These are phyloP conservation scores for Coelastrella sp. DNA, from an alignment of 139 green algal genomes.

Conservation along the genomic window DNA sequence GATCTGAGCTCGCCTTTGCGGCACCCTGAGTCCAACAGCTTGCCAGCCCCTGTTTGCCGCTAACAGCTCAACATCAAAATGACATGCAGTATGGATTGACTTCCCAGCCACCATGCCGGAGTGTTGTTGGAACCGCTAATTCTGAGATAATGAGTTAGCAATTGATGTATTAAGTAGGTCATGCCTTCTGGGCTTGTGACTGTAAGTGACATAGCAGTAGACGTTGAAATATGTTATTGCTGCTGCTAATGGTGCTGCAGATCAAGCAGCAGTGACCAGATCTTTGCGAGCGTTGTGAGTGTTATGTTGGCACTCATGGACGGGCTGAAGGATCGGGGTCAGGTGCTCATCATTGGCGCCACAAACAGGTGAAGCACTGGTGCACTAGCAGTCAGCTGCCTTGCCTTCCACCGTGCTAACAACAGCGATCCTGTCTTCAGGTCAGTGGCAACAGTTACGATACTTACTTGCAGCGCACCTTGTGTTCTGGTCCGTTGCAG, in stretches of 20 bases:
- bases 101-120: too few species aligned
- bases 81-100: too few species aligned
- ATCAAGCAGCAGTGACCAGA: constrained; percentile 69
- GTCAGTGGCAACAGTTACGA: too few species aligned
- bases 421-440: too few species aligned
- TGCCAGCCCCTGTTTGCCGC: too few species aligned
- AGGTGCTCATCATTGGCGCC: constrained; percentile 85
- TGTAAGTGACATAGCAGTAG: too few species aligned
- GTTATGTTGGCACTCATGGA: constrained; percentile 95
- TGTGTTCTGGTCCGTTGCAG: too few species aligned
- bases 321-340: constrained; percentile 71
- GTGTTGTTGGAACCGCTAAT: background rate
- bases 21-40: too few species aligned
- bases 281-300: constrained; percentile 89
- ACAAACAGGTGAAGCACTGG: constrained; percentile 80
- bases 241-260: background rate
- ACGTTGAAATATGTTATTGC: background rate
- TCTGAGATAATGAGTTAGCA: background rate
- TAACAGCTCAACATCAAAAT: too few species aligned
- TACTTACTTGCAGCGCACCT: too few species aligned
- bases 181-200: background rate
- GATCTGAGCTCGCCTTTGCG: too few species aligned
- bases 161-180: background rate
- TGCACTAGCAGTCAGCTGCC: background rate
- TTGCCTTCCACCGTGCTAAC: too few species aligned